These are phyloP conservation scores for Cladosporium oxysporum DNA, from an alignment of 2,329 filamentous ascomycete species.

Conservation along the genomic window DNA sequence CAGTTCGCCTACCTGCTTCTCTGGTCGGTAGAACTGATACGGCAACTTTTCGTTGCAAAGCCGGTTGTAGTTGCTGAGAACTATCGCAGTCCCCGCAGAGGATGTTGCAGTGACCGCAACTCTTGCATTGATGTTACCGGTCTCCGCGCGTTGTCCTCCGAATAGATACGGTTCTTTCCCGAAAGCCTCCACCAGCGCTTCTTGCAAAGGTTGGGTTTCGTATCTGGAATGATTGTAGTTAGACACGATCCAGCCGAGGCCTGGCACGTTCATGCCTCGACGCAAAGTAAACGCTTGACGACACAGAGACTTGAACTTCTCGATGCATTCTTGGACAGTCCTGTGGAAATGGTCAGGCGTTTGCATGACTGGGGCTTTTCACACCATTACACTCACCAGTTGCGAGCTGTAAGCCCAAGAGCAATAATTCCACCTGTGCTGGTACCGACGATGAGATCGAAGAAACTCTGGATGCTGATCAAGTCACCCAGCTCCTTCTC, in stretches of 20 bases:
- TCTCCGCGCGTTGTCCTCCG: conserved; percentile 32
- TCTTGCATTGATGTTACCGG: conserved; percentile 29
- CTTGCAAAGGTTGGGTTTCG: conserved; percentile 28
- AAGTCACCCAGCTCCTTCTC: conserved; percentile 39
- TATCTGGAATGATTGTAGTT: conserved; percentile 24
- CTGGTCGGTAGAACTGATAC: conserved; percentile 41
- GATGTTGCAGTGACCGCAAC: conserved; percentile 45
- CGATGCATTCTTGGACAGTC: conserved; percentile 37
- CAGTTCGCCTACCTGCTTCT: conserved; percentile 38
- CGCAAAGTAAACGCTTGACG: conserved; percentile 13
- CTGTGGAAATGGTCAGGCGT: background rate
- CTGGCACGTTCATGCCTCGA: conserved; percentile 15
- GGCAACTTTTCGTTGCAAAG: conserved; percentile 20
- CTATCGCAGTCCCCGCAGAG: conserved; percentile 35
- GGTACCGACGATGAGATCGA: conserved; percentile 50
- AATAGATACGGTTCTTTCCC: conserved; percentile 38
- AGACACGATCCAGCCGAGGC: conserved; percentile 2
- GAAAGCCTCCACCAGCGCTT: conserved; percentile 40
- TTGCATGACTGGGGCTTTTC: background rate
- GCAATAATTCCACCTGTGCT: conserved; percentile 32
- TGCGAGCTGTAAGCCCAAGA: conserved; percentile 32
- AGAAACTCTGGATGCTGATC: conserved; percentile 45
- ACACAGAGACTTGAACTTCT: conserved; percentile 36
- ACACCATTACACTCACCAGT: background rate
- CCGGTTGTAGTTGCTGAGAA: conserved; percentile 48